Evolutionary conservation across 2,329 filamentous ascomycete genomes (phyloP), one percentile per base, ranked within the genome.

Genomic region (Saccharata proteae): DNA sequence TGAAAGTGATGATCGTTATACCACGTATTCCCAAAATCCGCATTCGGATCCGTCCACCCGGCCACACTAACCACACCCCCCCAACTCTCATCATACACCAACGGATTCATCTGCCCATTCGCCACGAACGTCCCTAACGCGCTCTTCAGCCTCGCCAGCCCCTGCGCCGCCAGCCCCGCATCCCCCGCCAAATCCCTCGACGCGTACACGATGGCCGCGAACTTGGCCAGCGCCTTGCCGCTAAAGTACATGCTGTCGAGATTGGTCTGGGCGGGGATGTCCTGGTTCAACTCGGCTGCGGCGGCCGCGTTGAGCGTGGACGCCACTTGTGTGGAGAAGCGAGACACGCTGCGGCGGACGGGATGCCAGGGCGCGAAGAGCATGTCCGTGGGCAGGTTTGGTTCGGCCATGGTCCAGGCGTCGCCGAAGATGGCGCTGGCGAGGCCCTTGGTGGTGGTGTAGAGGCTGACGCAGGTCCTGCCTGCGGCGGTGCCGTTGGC

Each of bases 1-100:
- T 77, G 71, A 51, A 77, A 76, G 49, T 76, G 71, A 41, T 76
- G 70, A 42, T 74, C 69, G 40, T 76, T 90, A 64, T 88, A 88
- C 46, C 75, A 77, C 0, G 78, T 81, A 56, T 94, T 94, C 41
- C 90, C 90, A 57, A 94, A 98, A 51, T 98, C 90, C 0, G 67
- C 66, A 2, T 79, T 77, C 5, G 69, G 53, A 43, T 92, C 71
- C 6, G 74, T 74, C 2, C 85, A 92, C 2, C 74, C 73, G 4
- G 80, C 82, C 6, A 76, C 77, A 1, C 83, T 90, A 2, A 92
- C 81, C 3, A 92, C 59, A 1, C 86, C 86, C 40, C 80, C 81
- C 85, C 85, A 93, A 8, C 64, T 60, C 6, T 51, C 55, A 37
- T 73, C 69, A 39, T 73, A 73, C 3, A 67, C 58, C 3, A 77